Evolutionary conservation across 176 grass and related monocot genomes (phyloP).

Genomic region (Oropetium thomaeum): DNA sequence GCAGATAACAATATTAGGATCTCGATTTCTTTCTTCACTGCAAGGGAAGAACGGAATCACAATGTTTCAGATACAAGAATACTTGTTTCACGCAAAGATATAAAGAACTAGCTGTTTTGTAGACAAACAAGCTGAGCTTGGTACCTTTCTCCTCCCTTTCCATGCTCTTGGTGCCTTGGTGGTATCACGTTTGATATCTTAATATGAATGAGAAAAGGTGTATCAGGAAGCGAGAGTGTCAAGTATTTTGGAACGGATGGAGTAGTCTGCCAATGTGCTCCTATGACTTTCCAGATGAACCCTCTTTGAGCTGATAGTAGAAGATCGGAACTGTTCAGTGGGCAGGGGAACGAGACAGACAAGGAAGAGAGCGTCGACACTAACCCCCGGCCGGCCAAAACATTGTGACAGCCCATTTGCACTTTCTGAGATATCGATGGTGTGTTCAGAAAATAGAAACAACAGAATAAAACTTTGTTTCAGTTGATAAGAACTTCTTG

Average conservation of each 20-base stretch:
- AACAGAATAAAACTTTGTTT: too few species aligned
- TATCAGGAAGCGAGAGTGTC: too few species aligned
- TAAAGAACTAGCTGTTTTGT: background rate
- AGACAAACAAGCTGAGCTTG: too few species aligned
- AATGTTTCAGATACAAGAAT: background rate
- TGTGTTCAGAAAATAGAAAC: too few species aligned
- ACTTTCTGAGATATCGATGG: background rate
- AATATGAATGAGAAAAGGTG: too few species aligned
- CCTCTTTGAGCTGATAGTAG: background rate
- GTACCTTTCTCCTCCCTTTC: background rate
- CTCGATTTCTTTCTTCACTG: background rate
- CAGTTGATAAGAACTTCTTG: too few species aligned
- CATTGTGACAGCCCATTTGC: background rate
- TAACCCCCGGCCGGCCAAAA: background rate
- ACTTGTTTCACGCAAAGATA: background rate
- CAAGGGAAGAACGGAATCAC: background rate
- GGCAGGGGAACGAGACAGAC: background rate
- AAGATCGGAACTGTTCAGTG: background rate
- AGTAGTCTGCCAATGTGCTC: background rate
- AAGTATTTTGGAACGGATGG: background rate
- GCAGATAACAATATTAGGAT: background rate
- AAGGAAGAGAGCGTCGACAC: background rate
- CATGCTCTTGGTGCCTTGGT: background rate
- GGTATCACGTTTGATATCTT: background rate
- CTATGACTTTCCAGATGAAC: background rate